Conservation (phyloP, 1,139 yeast genomes). For the Starmera stellimalicola region DNA sequence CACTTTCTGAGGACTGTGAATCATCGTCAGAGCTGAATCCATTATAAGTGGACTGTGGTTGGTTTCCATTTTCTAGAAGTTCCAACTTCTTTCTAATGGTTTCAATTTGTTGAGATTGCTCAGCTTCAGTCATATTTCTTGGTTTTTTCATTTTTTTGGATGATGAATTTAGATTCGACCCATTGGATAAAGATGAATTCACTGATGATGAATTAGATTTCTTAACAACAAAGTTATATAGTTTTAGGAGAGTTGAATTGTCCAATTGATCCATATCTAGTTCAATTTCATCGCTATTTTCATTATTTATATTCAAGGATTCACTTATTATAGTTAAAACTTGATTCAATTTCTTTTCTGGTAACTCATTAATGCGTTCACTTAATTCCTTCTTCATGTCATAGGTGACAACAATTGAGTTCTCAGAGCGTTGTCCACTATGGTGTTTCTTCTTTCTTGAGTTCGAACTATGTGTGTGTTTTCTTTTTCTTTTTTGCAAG, state of each 20-base stretch:
- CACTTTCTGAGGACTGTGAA: constrained; percentile 47
- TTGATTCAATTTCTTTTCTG: constrained; percentile 75
- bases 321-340: constrained; percentile 82
- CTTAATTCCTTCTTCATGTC: constrained; percentile 95
- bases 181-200: constrained; percentile 8
- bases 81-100: constrained; percentile 76
- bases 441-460: constrained; percentile 18
- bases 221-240: constrained; percentile 47
- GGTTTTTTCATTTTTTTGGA: constrained; percentile 22
- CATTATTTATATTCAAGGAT: constrained; percentile 70
- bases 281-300: constrained; percentile 77
- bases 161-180: constrained; percentile 14
- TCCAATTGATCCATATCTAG: constrained; percentile 92
- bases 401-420: constrained; percentile 55
- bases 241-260: constrained; percentile 70
- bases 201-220: constrained; percentile 16
- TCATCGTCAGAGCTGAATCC: constrained; percentile 40
- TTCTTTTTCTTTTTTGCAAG: constrained; percentile 19
- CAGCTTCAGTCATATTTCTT: constrained; percentile 47
- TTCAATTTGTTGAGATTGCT: constrained; percentile 72
- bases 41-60: constrained; percentile 22
- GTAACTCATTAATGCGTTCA: constrained; percentile 66
- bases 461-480: constrained; percentile 4
- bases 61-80: constrained; percentile 51
- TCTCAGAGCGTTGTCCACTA: constrained; percentile 11